phyloP scores from a whole-genome alignment of 805 yeast species.

The Torulaspora indica region DNA sequence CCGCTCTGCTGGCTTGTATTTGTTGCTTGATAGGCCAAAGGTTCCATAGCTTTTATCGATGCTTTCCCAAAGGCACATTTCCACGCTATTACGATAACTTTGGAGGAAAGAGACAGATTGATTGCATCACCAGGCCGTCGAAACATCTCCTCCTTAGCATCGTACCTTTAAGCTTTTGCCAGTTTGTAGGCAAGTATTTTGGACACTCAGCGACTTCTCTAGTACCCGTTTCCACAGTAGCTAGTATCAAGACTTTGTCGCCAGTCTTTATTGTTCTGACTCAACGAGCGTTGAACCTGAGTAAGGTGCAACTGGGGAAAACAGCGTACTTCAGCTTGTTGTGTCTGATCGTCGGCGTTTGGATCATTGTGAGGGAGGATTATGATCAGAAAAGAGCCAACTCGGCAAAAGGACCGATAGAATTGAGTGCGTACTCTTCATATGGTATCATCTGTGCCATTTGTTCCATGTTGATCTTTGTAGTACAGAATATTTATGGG shows the following conservation, averaged over 20 bases:
- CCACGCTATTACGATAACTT: slow-evolving; percentile 39
- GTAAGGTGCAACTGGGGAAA: slow-evolving; percentile 15
- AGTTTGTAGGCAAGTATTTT: slow-evolving; percentile 59
- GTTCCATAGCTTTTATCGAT: slow-evolving; percentile 31
- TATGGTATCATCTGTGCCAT: slow-evolving; percentile 67
- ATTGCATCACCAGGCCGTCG: slow-evolving; percentile 32
- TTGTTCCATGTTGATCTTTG: slow-evolving; percentile 67
- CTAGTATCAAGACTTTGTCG: slow-evolving; percentile 63
- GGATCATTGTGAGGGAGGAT: slow-evolving; percentile 31
- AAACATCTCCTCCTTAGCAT: slow-evolving; percentile 45
- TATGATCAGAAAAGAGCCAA: slow-evolving; percentile 4
- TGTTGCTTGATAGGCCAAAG: slow-evolving; percentile 38
- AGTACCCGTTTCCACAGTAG: slow-evolving; percentile 64
- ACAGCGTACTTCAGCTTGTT: slow-evolving; percentile 24
- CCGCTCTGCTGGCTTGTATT: slow-evolving; percentile 41
- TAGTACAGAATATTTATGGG: slow-evolving; percentile 81
- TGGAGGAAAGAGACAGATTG: slow-evolving; percentile 14
- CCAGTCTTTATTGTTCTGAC: slow-evolving; percentile 57
- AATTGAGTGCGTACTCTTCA: slow-evolving; percentile 16
- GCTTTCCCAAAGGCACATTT: slow-evolving; percentile 53
- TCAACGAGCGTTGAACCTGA: slow-evolving; percentile 41
- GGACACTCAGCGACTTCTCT: slow-evolving; percentile 60
- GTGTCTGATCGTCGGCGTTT: slow-evolving; percentile 30
- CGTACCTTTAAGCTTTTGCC: slow-evolving; percentile 62
- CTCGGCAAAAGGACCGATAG: neutral